These are phyloP conservation scores for Pythium brachiatum DNA, from an alignment of 352 stramenopile genomes.

Conservation along the genomic window DNA sequence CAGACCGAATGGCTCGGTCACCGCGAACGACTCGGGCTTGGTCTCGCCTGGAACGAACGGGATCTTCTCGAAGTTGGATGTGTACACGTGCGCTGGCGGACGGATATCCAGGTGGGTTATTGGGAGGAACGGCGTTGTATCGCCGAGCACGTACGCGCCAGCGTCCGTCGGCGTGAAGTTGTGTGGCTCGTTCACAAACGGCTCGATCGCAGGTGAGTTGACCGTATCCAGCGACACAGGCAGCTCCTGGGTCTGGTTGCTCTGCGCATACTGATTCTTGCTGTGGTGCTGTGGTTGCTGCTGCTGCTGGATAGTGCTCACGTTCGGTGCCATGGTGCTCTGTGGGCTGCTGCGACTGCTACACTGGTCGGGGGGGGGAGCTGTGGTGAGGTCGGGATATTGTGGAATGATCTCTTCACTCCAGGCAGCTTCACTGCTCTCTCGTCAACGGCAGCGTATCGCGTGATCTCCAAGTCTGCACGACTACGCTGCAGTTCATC, in stretches of 20 bases:
- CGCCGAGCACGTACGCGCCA: constrained; percentile 13
- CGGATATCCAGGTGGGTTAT: constrained; percentile 17
- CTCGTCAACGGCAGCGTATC: not conserved
- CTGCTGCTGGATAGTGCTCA: not conserved
- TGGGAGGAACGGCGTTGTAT: constrained; percentile 12
- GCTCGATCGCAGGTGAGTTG: constrained; percentile 4
- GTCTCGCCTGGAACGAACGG: constrained; percentile 18
- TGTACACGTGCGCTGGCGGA: constrained; percentile 21
- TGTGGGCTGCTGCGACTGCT: not conserved
- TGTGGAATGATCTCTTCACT: not conserved
- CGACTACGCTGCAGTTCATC: not conserved
- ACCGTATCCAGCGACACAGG: constrained; percentile 13
- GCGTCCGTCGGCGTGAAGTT: constrained; percentile 16
- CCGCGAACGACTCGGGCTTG: constrained; percentile 18
- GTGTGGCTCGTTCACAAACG: constrained; percentile 23
- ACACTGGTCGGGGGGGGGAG: too few relatives aligned
- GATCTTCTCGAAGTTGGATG: constrained; percentile 22
- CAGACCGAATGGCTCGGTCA: constrained; percentile 22
- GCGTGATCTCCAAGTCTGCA: not conserved
- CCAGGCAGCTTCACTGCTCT: not conserved
- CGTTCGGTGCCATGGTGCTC: not conserved
- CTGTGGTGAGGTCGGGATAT: not conserved
- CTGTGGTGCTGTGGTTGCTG: not conserved
- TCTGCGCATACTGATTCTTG: not conserved
- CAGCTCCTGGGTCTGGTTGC: not conserved